Base-by-base conservation (phyloP, 2,329 filamentous ascomycete species). In the Cladorrhinum sp. region DNA sequence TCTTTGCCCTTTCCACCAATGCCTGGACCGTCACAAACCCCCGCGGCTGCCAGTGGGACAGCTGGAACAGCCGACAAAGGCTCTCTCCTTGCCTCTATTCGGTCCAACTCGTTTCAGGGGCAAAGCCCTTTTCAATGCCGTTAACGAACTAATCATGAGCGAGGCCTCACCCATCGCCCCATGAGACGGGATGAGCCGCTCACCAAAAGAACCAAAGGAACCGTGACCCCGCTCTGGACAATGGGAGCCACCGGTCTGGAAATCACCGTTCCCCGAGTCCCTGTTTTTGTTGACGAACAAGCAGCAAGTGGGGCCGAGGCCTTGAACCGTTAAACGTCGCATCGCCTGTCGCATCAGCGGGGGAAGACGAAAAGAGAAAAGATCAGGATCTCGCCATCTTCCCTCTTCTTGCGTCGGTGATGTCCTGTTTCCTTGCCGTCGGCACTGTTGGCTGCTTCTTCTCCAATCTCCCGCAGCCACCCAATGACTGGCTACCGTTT, bases 121-220 rank as follows among this genome's bases (percentile, higher is more conserved):
- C 50, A 54, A 32, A 25, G 38, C 20, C 20, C 5, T 22, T 54
- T 32, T 22, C 32, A 24, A 60, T 57, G 36, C 50, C 50, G 36
- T 23, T 9, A 54, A 57, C 54, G 45, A 20, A 50, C 16, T 23
- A 41, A 50, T 36, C 32, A 36, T 45, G 41, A 22, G 41, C 41
- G 41, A 45, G 41, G 41, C 41, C 41, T 45, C 41, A 18, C 18
- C 41, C 41, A 45, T 45, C 18, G 18, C 41, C 5, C 41, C 16
- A 45, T 4, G 41, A 45, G 41, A 45, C 57, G 57, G 57, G 61
- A 58, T 57, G 36, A 45, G 25, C 58, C 61, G 61, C 54, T 48
- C 12, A 45, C 53, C 29, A 45, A 41, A 50, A 13, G 41, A 27
- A 48, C 24, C 25, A 24, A 18, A 49, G 41, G 36, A n/a, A n/a